These are phyloP conservation scores for Gloeostereum incarnatum DNA, from an alignment of 768 basidiomycete species.

Conservation along the genomic window DNA sequence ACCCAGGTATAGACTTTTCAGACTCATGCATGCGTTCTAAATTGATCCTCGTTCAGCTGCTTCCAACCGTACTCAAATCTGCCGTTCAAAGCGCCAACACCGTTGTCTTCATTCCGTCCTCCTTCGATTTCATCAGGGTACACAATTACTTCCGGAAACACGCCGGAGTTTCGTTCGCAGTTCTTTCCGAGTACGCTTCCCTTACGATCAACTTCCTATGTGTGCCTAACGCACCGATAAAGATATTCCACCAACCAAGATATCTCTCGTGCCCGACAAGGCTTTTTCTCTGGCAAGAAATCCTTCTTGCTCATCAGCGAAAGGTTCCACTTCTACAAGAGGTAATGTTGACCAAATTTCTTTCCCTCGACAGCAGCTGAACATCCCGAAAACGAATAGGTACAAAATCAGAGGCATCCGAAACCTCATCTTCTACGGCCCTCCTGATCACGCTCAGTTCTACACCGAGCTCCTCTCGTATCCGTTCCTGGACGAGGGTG, in stretches of 20 bases:
- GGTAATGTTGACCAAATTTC: constrained; percentile 29
- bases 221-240: constrained; percentile 1
- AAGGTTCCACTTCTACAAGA: constrained; percentile 96
- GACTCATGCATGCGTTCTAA: not conserved
- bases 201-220: not conserved
- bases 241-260: constrained; percentile 93
- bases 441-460: constrained; percentile 86
- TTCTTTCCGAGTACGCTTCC: constrained; percentile 77
- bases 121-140: constrained; percentile 92
- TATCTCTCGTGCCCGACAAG: constrained; percentile 86
- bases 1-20: constrained; percentile 50
- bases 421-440: constrained; percentile 89
- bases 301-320: constrained; percentile 88
- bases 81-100: constrained; percentile 91
- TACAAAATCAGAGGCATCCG: constrained; percentile 92
- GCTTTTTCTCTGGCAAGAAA: constrained; percentile 84
- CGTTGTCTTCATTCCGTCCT: constrained; percentile 84
- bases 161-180: constrained; percentile 59
- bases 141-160: constrained; percentile 79
- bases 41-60: constrained; percentile 36
- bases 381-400: constrained; percentile 26
- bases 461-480: constrained; percentile 85
- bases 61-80: constrained; percentile 80
- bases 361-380: not conserved
- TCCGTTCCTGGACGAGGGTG: constrained; percentile 84